Percentiles rank a stretch among this genome's conserved stretches.
Conservation (phyloP, 108 stramenopile species). For the Cyclotella cryptica region DNA sequence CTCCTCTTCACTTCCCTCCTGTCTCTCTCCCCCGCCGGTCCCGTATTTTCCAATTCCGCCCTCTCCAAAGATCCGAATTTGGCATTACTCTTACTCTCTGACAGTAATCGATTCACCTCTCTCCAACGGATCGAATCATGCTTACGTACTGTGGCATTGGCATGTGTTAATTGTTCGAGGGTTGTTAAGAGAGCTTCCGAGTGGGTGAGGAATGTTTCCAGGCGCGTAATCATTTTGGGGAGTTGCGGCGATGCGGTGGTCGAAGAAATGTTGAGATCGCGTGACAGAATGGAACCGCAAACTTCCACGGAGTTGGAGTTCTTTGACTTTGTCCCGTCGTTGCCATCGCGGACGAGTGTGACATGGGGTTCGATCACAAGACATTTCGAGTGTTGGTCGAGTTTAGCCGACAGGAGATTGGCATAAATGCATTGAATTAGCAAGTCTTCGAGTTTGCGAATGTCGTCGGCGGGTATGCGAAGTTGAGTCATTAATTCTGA, state of each 20-base stretch:
- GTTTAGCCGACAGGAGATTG: slow-evolving; percentile 40
- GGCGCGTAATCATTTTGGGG: slow-evolving; percentile 18
- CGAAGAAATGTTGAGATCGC: slow-evolving; percentile 34
- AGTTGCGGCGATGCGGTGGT: slow-evolving; percentile 13
- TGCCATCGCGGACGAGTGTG: background rate
- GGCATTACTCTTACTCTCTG: background rate
- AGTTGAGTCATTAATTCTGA: slow-evolving; percentile 28
- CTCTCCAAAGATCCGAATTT: slow-evolving; percentile 7
- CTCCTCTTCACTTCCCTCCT: slow-evolving; percentile 1
- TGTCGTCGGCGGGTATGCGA: slow-evolving; percentile 12
- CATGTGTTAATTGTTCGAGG: slow-evolving; percentile 9
- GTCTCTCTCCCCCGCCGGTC: background rate
- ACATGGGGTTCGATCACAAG: slow-evolving; percentile 23
- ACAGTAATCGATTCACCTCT: background rate
- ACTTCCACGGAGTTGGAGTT: background rate
- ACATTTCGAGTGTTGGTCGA: slow-evolving; percentile 46
- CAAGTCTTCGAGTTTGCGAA: slow-evolving; percentile 45
- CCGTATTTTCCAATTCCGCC: background rate
- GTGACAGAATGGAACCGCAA: slow-evolving; percentile 39
- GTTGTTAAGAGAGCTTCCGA: slow-evolving; percentile 15
- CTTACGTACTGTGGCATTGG: slow-evolving; percentile 7
- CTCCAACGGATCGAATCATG: background rate
- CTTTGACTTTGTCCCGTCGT: background rate
- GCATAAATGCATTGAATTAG: slow-evolving; percentile 54
- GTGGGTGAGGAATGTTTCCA: slow-evolving; percentile 20